phyloP scores from a whole-genome alignment of 345 rosid species.

The Syzygium aqueum region DNA sequence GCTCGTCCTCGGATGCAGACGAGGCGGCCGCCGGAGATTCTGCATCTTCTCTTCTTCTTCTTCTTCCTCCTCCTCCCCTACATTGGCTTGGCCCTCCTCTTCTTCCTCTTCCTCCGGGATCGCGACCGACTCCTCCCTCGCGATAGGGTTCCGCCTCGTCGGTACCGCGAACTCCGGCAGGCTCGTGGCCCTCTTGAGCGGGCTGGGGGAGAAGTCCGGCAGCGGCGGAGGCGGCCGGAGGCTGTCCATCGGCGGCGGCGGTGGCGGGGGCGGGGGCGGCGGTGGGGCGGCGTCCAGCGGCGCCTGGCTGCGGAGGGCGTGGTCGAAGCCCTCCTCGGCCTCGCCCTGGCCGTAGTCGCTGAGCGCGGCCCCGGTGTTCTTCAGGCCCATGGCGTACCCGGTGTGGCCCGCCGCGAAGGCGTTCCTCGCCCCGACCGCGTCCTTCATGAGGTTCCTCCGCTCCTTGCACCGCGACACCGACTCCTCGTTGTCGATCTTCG shows the following conservation, averaged over 20 bases:
- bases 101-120: conserved; percentile 34
- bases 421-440: conserved; percentile 71
- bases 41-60: conserved; percentile 42
- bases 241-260: conserved; percentile 43
- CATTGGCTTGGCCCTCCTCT: conserved; percentile 1
- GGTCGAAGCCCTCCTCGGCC: conserved; percentile 24
- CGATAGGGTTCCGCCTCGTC: not conserved
- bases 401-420: conserved; percentile 80
- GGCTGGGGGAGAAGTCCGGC: conserved; percentile 73
- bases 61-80: conserved; percentile 39
- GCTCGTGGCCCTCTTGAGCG: conserved; percentile 59
- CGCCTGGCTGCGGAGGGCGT: conserved; percentile 16
- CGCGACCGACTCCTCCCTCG: conserved; percentile 23
- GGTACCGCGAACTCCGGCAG: conserved; percentile 32
- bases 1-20: conserved; percentile 9
- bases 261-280: conserved; percentile 40
- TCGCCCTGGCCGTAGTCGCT: conserved; percentile 90
- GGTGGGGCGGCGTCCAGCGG: conserved; percentile 28
- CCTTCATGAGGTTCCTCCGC: conserved; percentile 68
- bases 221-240: conserved; percentile 76
- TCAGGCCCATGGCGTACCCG: conserved; percentile 60
- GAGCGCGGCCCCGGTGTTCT: conserved; percentile 84
- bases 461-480: conserved; percentile 82
- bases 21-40: conserved; percentile 1
- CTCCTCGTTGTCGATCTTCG: conserved; percentile 80